A percentile compares a stretch with the other conserved stretches of the same genome.
phyloP scores from a whole-genome alignment of 345 rosid species.

The Salix udensis region DNA sequence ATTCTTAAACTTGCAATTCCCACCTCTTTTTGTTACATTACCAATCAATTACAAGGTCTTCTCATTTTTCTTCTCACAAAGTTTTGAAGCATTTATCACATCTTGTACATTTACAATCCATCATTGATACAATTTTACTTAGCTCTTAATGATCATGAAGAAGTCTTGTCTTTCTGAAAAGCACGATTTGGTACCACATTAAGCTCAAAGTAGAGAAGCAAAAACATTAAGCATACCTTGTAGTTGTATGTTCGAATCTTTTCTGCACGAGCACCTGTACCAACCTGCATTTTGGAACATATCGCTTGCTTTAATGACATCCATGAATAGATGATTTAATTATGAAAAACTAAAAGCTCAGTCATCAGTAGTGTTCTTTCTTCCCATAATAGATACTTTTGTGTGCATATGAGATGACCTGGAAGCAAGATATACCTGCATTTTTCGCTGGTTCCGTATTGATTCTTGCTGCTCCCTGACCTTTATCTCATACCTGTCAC shows the following conservation, averaged over 20 bases:
- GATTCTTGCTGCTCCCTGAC: slow-evolving; percentile 83
- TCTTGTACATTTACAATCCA: neutral
- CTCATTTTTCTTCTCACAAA: neutral
- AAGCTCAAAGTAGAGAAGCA: neutral
- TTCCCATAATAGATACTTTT: neutral
- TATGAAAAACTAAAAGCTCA: neutral
- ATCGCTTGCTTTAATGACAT: neutral
- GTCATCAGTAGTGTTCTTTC: neutral
- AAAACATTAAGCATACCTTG: slow-evolving; percentile 45
- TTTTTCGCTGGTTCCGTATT: slow-evolving; percentile 64
- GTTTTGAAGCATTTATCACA: neutral
- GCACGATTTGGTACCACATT: neutral
- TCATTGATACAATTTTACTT: neutral
- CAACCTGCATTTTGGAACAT: slow-evolving; percentile 51
- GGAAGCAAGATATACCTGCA: slow-evolving; percentile 46
- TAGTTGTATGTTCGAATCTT: slow-evolving; percentile 92
- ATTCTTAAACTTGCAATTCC: neutral
- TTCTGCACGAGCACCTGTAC: slow-evolving; percentile 93
- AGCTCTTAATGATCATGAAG: neutral
- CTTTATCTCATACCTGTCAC: slow-evolving; percentile 81
- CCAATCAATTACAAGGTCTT: no score
- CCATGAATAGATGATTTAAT: neutral
- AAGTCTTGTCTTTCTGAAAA: neutral
- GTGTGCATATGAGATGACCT: neutral
- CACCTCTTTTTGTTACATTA: neutral